phyloP scores from a whole-genome alignment of 768 basidiomycete species.

The Hygrophoropsis aurantiaca region DNA sequence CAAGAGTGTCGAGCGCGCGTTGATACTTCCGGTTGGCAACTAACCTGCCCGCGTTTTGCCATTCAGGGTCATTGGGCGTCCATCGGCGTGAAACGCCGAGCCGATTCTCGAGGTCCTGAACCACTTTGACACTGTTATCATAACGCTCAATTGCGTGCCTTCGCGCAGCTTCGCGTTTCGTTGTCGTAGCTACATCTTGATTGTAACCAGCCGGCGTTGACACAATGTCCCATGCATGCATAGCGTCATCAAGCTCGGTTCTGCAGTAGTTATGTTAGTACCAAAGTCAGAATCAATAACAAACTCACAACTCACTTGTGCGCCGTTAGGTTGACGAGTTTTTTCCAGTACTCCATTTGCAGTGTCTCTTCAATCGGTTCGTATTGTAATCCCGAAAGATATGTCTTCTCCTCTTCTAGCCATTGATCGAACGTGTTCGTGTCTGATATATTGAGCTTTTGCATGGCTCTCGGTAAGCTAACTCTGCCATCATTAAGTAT shows the following conservation, averaged over 20 bases:
- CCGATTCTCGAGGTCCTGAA: background rate
- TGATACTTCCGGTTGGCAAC: conserved; percentile 4
- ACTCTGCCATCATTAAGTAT: too few species aligned
- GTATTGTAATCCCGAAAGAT: conserved; percentile 10
- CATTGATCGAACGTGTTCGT: background rate
- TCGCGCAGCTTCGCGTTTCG: background rate
- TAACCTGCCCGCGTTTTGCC: conserved; percentile 2
- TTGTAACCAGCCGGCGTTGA: background rate
- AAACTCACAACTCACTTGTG: background rate
- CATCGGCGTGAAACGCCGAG: background rate
- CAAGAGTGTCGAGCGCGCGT: conserved; percentile 11
- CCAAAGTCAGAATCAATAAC: background rate
- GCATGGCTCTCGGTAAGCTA: too few species aligned
- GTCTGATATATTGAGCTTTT: conserved; percentile 11
- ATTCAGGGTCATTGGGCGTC: background rate
- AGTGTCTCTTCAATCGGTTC: conserved; percentile 18
- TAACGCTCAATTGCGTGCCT: background rate
- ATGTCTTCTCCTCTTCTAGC: conserved; percentile 11
- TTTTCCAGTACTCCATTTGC: too few species aligned
- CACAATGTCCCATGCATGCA: background rate
- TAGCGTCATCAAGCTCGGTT: background rate
- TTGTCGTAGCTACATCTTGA: background rate
- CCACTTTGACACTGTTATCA: background rate
- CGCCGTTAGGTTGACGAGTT: conserved; percentile 12
- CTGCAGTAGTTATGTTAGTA: background rate